Percentiles rank a stretch among this genome's conserved stretches.
These are phyloP conservation scores for Aspergillus affinis DNA, from an alignment of 495 filamentous ascomycete species.

Conservation along the genomic window DNA sequence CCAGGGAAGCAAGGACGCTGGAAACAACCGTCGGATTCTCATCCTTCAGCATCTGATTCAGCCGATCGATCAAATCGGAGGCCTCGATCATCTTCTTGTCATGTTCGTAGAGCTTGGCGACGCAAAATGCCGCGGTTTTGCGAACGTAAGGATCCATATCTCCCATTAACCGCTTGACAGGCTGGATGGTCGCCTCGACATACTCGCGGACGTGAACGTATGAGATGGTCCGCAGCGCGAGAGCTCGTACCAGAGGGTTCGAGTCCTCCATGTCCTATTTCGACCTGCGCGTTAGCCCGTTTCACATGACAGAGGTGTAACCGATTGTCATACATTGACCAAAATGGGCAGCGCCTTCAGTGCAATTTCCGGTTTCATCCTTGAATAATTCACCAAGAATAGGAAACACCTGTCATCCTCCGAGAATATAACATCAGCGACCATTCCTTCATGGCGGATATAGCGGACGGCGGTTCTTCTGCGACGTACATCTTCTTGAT, in stretches of 20 bases:
- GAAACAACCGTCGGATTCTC: slow-evolving; percentile 98
- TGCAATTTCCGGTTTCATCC: slow-evolving; percentile 91
- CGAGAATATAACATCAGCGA: slow-evolving; percentile 22
- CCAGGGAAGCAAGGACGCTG: slow-evolving; percentile 84
- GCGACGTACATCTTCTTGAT: slow-evolving; percentile 96
- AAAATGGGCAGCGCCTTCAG: slow-evolving; percentile 89
- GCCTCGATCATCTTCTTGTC: slow-evolving; percentile 86
- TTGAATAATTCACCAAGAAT: slow-evolving; percentile 94
- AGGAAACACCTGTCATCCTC: slow-evolving; percentile 78
- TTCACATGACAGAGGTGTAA: slow-evolving; percentile 8
- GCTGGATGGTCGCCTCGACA: slow-evolving; percentile 83
- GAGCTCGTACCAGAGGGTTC: slow-evolving; percentile 89
- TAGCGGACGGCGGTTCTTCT: not conserved
- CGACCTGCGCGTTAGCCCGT: slow-evolving; percentile 9
- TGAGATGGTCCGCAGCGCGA: slow-evolving; percentile 92
- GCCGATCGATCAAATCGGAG: slow-evolving; percentile 86
- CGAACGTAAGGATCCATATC: slow-evolving; percentile 95
- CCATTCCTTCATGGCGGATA: slow-evolving; percentile 9
- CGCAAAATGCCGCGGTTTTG: slow-evolving; percentile 94
- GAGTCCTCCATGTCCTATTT: slow-evolving; percentile 86
- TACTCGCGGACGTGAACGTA: slow-evolving; percentile 98
- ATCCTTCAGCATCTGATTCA: slow-evolving; percentile 88
- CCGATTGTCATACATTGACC: slow-evolving; percentile 61
- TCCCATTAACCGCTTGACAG: slow-evolving; percentile 78
- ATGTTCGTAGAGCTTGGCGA: slow-evolving; percentile 97